phyloP scores from a whole-genome alignment of 1,284 basidiomycete species.

The Boletus sp. region DNA sequence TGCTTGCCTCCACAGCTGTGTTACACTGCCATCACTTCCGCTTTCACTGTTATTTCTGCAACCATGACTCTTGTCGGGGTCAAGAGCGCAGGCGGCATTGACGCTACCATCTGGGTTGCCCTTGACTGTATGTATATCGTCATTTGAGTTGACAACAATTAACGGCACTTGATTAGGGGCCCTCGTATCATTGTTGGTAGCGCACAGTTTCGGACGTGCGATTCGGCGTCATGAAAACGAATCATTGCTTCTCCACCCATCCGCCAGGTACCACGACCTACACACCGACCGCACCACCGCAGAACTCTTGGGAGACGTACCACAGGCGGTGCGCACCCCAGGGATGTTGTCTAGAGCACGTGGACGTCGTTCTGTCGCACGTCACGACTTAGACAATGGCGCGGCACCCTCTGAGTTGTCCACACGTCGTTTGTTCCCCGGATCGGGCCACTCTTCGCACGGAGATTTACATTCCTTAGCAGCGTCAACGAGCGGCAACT shows the following conservation, averaged over 20 bases:
- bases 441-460: conserved; percentile 7
- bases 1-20: conserved; percentile 39
- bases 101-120: conserved; percentile 49
- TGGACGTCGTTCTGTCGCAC: conserved; percentile 4
- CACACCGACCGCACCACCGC: conserved; percentile 17
- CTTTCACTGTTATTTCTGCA: conserved; percentile 46
- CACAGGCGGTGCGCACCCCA: conserved; percentile 1
- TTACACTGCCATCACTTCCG: conserved; percentile 55
- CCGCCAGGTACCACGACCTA: conserved; percentile 38
- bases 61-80: conserved; percentile 51
- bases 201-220: conserved; percentile 61
- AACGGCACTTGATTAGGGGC: conserved; percentile 41
- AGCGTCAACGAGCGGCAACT: conserved; percentile 15
- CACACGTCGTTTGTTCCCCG: conserved; percentile 7
- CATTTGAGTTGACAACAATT: neutral
- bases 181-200: conserved; percentile 52
- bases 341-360: conserved; percentile 12
- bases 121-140: conserved; percentile 48
- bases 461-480: conserved; percentile 12
- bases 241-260: conserved; percentile 48
- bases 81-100: conserved; percentile 42
- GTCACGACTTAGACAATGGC: neutral
- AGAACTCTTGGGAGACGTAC: conserved; percentile 14
- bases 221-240: conserved; percentile 62
- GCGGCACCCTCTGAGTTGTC: conserved; percentile 2